Evolutionary conservation across 2,329 filamentous ascomycete genomes (phyloP), one percentile per base, ranked within the genome.

Genomic region (Fusarium cyanostomum): DNA sequence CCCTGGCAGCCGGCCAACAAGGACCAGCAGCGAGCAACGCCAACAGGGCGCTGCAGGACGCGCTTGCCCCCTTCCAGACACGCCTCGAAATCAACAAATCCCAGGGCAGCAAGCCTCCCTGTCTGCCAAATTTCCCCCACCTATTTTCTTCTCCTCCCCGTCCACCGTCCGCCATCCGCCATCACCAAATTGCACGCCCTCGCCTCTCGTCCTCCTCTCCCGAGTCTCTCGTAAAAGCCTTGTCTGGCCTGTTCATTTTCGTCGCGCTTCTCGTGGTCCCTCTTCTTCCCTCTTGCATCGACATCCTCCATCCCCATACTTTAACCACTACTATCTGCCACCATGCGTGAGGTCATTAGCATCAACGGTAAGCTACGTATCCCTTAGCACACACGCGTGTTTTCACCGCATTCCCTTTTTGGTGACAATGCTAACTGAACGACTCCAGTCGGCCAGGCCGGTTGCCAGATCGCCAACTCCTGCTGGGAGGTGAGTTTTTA

Each of bases 381-480:
- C 71, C 58, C 61, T 65, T 52, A 69, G 67, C 69, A 72, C 70
- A 10, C 69, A 64, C 66, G 68, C 65, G 62, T 68, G 64, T 67
- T 67, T 69, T 82, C 77, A 81, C 81, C 79, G 79, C 80, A 81
- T 77, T 77, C 72, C 56, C 59, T 43, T 34, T 55, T 60, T 58
- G 33, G 15, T 26, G 24, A 41, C 37, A 30, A 73, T 81, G 74
- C 86, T 90, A 78, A 91, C 83, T 68, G 71, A 75, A 74, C 79
- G 64, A 73, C 48, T 77, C 76, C 81, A 99, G 95, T 99, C 87
- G 95, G 95, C 84, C 95, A 99, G 89, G 95, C 95, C 80, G 95
- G 95, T 91, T 98, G 95, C 89, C 95, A 99, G 82, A 99, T 99
- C 79, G 95, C 94, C 84, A 99, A 99, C 87, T 95, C 95, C 75